Evolutionary conservation across 805 yeast species (phyloP).

Genomic region (Candida methanosorbosa): DNA sequence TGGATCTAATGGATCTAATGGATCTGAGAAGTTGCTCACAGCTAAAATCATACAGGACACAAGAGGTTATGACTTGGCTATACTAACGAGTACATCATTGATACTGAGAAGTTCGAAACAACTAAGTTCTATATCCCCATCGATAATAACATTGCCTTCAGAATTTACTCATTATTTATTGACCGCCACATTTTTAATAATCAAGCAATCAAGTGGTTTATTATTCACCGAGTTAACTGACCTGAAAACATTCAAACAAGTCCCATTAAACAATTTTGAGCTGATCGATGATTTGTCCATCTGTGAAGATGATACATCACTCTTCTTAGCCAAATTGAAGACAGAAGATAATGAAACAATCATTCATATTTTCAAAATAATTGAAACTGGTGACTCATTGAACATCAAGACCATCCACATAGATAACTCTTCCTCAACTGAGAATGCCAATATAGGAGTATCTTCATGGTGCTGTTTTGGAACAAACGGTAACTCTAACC

Average conservation of each 20-base stretch:
- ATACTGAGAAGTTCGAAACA: neutral
- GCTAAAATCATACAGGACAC: neutral
- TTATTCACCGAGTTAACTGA: conserved; percentile 12
- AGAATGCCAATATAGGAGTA: too few relatives aligned
- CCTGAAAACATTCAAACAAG: conserved; percentile 9
- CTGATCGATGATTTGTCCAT: neutral
- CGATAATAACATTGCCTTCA: neutral
- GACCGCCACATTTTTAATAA: conserved; percentile 11
- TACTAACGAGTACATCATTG: neutral
- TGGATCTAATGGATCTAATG: neutral
- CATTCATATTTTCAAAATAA: neutral
- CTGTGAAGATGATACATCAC: neutral
- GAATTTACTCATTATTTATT: conserved; percentile 5
- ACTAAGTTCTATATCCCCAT: neutral
- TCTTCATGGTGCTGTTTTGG: too few relatives aligned
- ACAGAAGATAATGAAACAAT: neutral
- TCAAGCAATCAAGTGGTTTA: conserved; percentile 11
- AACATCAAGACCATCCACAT: too few relatives aligned
- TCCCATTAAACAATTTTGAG: conserved; percentile 5
- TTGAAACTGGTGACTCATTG: neutral
- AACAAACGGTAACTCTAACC: too few relatives aligned
- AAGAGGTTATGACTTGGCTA: neutral
- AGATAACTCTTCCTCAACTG: too few relatives aligned
- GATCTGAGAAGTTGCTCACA: neutral
- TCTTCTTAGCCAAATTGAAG: neutral